A percentile compares a stretch with the other conserved stretches of the same genome.
Conservation (phyloP, 768 basidiomycete genomes). For the Mycena vulgaris region DNA sequence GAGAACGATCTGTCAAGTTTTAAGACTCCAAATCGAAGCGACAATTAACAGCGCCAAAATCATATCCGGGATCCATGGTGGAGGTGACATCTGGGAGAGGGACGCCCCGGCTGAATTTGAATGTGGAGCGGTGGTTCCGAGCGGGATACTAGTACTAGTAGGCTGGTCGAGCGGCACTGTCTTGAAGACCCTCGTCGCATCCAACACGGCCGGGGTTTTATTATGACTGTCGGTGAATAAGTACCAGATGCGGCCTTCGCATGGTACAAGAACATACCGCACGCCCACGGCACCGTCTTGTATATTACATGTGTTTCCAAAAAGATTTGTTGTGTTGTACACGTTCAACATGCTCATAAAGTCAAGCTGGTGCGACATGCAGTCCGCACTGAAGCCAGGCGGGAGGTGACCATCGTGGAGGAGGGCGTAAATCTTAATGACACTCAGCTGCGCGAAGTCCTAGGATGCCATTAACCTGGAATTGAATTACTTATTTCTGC, state of each 20-base stretch:
- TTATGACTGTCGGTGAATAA: neutral
- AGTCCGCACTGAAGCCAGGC: neutral
- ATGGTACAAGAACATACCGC: neutral
- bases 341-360: constrained; percentile 1
- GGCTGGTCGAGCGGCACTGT: no score
- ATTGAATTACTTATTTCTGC: no score
- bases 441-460: constrained; percentile 30
- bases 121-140: neutral
- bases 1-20: no score
- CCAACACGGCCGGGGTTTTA: neutral
- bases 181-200: constrained; percentile 3
- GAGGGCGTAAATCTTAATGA: constrained; percentile 16
- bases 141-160: neutral
- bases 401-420: constrained; percentile 10
- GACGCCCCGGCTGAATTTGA: no score
- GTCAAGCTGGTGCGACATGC: constrained; percentile 27
- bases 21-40: no score
- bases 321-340: constrained; percentile 13
- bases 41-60: no score
- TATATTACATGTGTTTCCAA: constrained; percentile 28
- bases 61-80: no score
- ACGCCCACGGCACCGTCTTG: neutral
- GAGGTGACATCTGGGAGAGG: no score
- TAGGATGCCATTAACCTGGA: neutral
- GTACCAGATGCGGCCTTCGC: no score